Base-by-base conservation (phyloP, 2,329 filamentous ascomycete genomes). In the Microsporum canis region DNA sequence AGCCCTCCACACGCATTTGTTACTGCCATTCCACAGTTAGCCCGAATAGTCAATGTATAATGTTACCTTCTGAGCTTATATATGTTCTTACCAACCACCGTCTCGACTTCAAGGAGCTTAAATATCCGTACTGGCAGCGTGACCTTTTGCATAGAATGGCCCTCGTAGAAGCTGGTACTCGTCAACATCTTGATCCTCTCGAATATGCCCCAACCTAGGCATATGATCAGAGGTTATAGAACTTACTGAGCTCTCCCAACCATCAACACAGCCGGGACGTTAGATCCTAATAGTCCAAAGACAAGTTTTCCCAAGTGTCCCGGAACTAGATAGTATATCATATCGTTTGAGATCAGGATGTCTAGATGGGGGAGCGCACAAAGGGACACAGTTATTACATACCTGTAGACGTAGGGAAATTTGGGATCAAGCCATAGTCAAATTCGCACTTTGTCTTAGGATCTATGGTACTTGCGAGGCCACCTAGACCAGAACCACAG, bases 1-100 rank as follows among this genome's bases (percentile, higher is more conserved):
- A 87, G 71, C 10, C 83, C 84, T 61, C 85, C 85, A 45, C 84
- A 83, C 49, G 85, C 84, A 70, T 87, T 88, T 49, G 84, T 88
- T 65, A 86, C 82, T 82, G 66, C 61, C 39, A 38, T 12, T 43
- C 58, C 39, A 58, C 23, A 31, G 17, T 29, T 49, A 49, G 45
- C 23, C 23, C 23, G 23, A 23, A 38, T 27, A 49, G 45, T 47
- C 61, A 56, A 62, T 59, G 31, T 57, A 33, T 60, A 58, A 23
- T 3, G 2, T 36, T 7, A 41, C n/a, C n/a, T 58, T 33, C 41
- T 27, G 4, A 43, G 10, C 17, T 23, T 23, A 23, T 23, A 23
- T 12, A 60, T 12, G 56, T 63, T 72, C 71, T 66, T 68, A 82
- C 80, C 77, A 65, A 84, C 78, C 66, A 87, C 78, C 1, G 79